A percentile compares a stretch with the other conserved stretches of the same genome.
phyloP scores from a whole-genome alignment of 2,329 filamentous ascomycete genomes.

The Calonectria naviculata region DNA sequence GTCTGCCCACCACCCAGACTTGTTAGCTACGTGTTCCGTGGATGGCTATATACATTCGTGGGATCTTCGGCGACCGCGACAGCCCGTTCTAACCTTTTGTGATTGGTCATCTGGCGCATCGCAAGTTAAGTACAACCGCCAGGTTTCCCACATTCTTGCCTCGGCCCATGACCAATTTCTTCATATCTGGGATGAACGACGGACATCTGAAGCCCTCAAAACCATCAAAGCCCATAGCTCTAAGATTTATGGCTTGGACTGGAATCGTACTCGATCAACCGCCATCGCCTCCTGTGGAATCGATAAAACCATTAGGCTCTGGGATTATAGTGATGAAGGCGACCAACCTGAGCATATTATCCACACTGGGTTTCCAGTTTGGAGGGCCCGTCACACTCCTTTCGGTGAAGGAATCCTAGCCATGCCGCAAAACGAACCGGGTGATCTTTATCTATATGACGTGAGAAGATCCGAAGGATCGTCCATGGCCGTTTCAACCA shows the following conservation, averaged over 20 bases:
- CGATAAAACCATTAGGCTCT: conserved; percentile 93
- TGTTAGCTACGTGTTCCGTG: conserved; percentile 89
- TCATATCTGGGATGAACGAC: conserved; percentile 90
- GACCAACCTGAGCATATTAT: conserved; percentile 81
- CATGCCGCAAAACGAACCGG: conserved; percentile 92
- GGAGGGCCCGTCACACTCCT: conserved; percentile 90
- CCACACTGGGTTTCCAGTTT: conserved; percentile 85
- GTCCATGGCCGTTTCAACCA: conserved; percentile 55
- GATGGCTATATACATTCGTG: conserved; percentile 95
- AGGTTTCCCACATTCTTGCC: conserved; percentile 86
- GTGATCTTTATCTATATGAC: conserved; percentile 87
- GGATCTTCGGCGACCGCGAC: conserved; percentile 81
- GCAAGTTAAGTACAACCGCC: conserved; percentile 94
- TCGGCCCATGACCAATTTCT: conserved; percentile 91
- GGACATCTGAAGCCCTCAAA: conserved; percentile 79
- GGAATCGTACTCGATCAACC: conserved; percentile 82
- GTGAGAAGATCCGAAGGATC: conserved; percentile 60
- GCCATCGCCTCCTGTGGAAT: conserved; percentile 88
- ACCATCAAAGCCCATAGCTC: conserved; percentile 90
- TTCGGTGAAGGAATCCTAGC: conserved; percentile 88
- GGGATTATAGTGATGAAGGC: conserved; percentile 77
- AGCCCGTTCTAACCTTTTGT: conserved; percentile 83
- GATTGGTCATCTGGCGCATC: conserved; percentile 96
- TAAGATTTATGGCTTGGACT: conserved; percentile 96
- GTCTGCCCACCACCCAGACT: conserved; percentile 89